Evolutionary conservation across 148 eudicot genomes (phyloP), one percentile per base, ranked within the genome.

Genomic region (Amaranthus hypochondriacus): DNA sequence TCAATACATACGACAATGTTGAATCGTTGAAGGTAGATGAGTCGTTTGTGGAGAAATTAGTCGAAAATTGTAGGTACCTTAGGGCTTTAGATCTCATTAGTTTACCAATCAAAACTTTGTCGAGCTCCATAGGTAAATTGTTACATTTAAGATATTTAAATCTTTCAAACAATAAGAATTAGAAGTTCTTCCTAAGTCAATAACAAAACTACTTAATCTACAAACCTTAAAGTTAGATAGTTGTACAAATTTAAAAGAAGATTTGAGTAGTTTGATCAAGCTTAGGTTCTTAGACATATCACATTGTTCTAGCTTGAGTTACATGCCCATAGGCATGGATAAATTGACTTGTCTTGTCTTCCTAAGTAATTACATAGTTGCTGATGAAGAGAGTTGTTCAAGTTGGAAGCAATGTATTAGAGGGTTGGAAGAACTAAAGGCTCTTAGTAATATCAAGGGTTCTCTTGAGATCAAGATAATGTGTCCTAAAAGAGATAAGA

Each of bases 311-410:
- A 5, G 3, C 0, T 4, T 76, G 50, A 12, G 15, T 8, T 6
- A 6, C 18, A 75, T 75, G 83, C 79, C 83, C 11, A 6, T 59
- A 10, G 57, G 71, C 4, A 60, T 81, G 56, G 70, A 56, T 10
- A 71, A 44, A 3, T 60, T 80, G 56, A 71, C 63, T 12, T 5
- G 39, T 28, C 39, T 28, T 28, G 48, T 51, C 75, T 79, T 14
- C 66, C 55, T 2, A 63, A 6, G 55, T 6, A 3, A 5, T 9
- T 80, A 66, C 54, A 63, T 66, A 18, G 81, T 77, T 58, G 58
- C 49, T 28, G 39, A 28, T 58, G 62, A 58, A 21, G 54, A 50
- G 13, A 9, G 13, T 1, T 28, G 48, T 72, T 69, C 71, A 48
- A 55, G 10, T 56, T 6, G 5, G 39, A 11, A 71, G 49, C 65